Conservation (phyloP, 345 rosid species). For the Carallia brachiata region DNA sequence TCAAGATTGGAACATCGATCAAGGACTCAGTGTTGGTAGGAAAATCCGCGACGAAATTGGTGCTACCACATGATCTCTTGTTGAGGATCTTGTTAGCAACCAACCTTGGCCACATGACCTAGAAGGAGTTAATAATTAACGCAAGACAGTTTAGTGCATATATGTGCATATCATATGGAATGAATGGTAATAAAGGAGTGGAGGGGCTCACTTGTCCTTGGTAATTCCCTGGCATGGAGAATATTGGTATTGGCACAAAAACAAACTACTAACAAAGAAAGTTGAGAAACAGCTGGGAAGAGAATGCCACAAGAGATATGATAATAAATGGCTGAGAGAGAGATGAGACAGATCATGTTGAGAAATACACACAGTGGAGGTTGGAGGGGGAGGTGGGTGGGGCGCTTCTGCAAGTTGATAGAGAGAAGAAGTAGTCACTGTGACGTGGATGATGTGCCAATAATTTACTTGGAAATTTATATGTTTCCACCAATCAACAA, state of each 20-base stretch:
- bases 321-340: slow-evolving; percentile 16
- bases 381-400: slow-evolving; percentile 14
- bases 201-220: slow-evolving; percentile 44
- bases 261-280: slow-evolving; percentile 1
- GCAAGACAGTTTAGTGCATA: not conserved
- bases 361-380: slow-evolving; percentile 7
- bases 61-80: slow-evolving; percentile 55
- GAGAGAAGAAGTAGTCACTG: slow-evolving; percentile 21
- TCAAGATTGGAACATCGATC: slow-evolving; percentile 29
- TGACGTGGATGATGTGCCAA: slow-evolving; percentile 41
- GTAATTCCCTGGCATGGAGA: slow-evolving; percentile 36
- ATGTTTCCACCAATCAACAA: too few relatives aligned
- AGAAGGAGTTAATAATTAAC: not conserved
- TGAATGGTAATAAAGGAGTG: not conserved
- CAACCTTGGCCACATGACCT: slow-evolving; percentile 82
- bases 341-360: slow-evolving; percentile 33
- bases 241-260: not conserved
- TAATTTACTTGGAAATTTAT: not conserved
- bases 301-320: slow-evolving; percentile 28
- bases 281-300: slow-evolving; percentile 4
- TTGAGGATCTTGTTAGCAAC: slow-evolving; percentile 65
- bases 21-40: slow-evolving; percentile 37
- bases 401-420: slow-evolving; percentile 53
- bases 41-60: slow-evolving; percentile 72
- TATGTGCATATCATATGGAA: not conserved